phyloP scores from a whole-genome alignment of 352 stramenopile species.

The Pythium oligandrum region DNA sequence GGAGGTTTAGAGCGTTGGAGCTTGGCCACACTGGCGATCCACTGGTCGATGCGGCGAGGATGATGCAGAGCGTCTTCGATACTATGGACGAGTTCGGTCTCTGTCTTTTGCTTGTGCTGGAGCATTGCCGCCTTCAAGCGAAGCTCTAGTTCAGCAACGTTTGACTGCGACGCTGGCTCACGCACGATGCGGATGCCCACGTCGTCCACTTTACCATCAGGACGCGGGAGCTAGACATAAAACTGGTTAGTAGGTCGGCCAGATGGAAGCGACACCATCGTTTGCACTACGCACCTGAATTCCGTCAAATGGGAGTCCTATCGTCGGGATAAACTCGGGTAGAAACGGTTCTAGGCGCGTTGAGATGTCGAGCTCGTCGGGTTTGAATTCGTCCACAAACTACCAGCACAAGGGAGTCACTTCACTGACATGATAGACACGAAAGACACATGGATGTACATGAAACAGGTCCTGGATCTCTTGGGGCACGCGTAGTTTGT shows the following conservation, averaged over 20 bases:
- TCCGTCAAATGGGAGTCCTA: conserved; percentile 63
- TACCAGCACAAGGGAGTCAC: conserved; percentile 8
- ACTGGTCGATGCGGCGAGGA: conserved; percentile 86
- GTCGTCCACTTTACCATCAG: conserved; percentile 72
- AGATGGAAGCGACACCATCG: background rate
- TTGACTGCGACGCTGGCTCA: conserved; percentile 86
- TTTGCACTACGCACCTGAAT: conserved; percentile 36
- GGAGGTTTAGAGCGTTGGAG: conserved; percentile 80
- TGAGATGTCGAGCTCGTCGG: conserved; percentile 86
- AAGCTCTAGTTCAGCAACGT: conserved; percentile 85
- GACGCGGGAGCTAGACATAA: conserved; percentile 67
- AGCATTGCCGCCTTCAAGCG: conserved; percentile 59
- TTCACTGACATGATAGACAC: too few species aligned
- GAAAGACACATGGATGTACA: conserved; percentile 17
- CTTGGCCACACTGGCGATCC: conserved; percentile 90
- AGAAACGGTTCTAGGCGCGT: conserved; percentile 92
- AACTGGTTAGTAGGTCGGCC: background rate
- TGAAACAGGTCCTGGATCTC: conserved; percentile 59
- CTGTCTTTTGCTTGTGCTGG: conserved; percentile 19
- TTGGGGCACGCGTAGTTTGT: conserved; percentile 35
- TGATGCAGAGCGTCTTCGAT: conserved; percentile 89
- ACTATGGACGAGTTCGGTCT: conserved; percentile 50
- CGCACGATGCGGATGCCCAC: conserved; percentile 83
- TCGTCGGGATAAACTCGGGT: conserved; percentile 86
- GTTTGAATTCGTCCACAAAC: conserved; percentile 80